Evolutionary conservation across 2,329 filamentous ascomycete genomes (phyloP).

Genomic region (Didymella pomorum): DNA sequence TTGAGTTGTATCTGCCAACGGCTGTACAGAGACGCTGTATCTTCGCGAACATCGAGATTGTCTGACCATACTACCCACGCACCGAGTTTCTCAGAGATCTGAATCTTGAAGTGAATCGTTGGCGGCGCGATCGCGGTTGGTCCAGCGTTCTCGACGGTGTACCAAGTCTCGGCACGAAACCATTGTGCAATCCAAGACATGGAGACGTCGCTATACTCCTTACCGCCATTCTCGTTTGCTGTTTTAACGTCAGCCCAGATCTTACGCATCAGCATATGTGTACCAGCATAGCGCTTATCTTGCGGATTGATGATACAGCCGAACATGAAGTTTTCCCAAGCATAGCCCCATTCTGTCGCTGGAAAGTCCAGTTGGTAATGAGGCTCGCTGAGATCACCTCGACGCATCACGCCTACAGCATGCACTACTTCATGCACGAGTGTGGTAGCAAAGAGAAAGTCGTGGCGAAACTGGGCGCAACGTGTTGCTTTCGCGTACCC

Average conservation of each 20-base stretch:
- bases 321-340: constrained; percentile 51
- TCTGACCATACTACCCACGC: constrained; percentile 34
- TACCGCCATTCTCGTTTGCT: constrained; percentile 31
- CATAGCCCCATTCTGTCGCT: constrained; percentile 43
- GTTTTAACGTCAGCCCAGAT: constrained; percentile 34
- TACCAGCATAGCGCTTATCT: constrained; percentile 26
- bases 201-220: constrained; percentile 42
- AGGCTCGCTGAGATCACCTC: constrained; percentile 41
- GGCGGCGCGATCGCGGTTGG: constrained; percentile 33
- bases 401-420: constrained; percentile 45
- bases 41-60: constrained; percentile 20
- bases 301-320: constrained; percentile 45
- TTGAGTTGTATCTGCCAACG: neutral
- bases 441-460: constrained; percentile 44
- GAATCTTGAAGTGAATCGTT: constrained; percentile 36
- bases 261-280: constrained; percentile 40
- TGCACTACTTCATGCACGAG: constrained; percentile 48
- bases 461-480: constrained; percentile 45
- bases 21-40: constrained; percentile 17
- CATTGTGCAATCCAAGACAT: constrained; percentile 48
- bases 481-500: constrained; percentile 34
- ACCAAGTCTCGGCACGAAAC: constrained; percentile 49
- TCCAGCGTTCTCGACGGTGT: constrained; percentile 30
- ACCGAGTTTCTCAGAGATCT: constrained; percentile 20
- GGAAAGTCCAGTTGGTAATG: constrained; percentile 36